Evolutionary conservation across 1,284 basidiomycete genomes (phyloP).

Genomic region (Nidula niveotomentosa): DNA sequence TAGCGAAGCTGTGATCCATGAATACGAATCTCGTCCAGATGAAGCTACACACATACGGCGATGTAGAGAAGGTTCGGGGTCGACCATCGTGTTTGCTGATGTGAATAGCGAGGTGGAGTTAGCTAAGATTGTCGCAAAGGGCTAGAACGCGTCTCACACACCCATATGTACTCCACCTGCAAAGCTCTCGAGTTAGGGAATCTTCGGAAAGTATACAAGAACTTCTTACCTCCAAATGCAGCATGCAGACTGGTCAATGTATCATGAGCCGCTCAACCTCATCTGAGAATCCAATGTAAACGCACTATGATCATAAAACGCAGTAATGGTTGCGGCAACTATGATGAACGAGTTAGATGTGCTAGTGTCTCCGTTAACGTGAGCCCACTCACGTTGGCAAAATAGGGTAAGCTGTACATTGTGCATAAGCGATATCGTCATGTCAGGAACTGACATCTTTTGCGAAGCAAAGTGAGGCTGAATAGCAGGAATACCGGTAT

Average conservation of each 20-base stretch:
- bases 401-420: too few species aligned
- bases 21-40: background rate
- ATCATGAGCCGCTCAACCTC: background rate
- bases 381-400: background rate
- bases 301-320: background rate
- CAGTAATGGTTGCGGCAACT: background rate
- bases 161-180: background rate
- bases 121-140: background rate
- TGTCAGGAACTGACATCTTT: background rate
- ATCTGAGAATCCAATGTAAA: background rate
- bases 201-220: background rate
- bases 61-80: background rate
- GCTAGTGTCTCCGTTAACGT: background rate
- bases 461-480: background rate
- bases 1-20: background rate
- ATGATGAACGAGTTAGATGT: background rate
- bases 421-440: background rate
- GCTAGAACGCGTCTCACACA: background rate
- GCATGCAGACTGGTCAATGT: background rate
- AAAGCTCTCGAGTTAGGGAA: background rate
- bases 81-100: background rate
- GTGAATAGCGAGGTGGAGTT: background rate
- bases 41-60: background rate
- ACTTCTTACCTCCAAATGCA: background rate
- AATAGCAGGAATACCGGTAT: background rate